Base-by-base conservation (phyloP, 345 rosid species). In the Populus davidiana region DNA sequence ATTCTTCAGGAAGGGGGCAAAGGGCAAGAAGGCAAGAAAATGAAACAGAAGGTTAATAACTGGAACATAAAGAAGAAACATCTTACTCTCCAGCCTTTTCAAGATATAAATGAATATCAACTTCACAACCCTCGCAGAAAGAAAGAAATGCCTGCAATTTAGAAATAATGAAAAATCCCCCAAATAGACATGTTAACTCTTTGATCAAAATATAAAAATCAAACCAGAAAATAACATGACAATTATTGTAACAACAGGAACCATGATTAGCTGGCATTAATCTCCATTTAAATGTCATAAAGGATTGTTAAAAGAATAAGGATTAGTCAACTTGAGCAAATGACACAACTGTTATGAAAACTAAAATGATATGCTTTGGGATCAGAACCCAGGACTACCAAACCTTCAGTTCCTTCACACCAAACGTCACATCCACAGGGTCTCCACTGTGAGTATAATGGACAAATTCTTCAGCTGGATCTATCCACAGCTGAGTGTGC, bases 71-170 rank as follows among this genome's bases (percentile, higher is more conserved):
- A 14, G 50, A 5, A 77, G 52, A 76, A 76, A 72, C 69, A 77
- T 85, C 98, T 89, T 96, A 92, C 98, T 93, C 94, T 85, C 98
- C 97, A 75, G 93, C 87, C 82, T 96, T 93, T 83, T 93, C 94
- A 76, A 92, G 88, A 77, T 86, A 91, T 49, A 92, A 79, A 77
- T 92, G 94, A 77, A 93, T 91, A 82, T 93, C 98, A 5, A 88
- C 90, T 85, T 96, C 99, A 76, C 95, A 92, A 63, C 97, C 93
- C 78, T 93, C 98, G 11, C 97, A 90, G 76, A 96, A 92, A 71
- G 97, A 81, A 73, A 93, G 89, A 84, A 96, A 93, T 56, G 99
- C 99, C 96, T 96, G 88, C 65, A 84, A 77, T 64, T 77, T 11
- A 65, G 59, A 75, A 41, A 63, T 23, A 14, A 62, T 8, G 25